These are phyloP conservation scores for Leishmania arabica DNA, from an alignment of 208 protist species.

Conservation along the genomic window DNA sequence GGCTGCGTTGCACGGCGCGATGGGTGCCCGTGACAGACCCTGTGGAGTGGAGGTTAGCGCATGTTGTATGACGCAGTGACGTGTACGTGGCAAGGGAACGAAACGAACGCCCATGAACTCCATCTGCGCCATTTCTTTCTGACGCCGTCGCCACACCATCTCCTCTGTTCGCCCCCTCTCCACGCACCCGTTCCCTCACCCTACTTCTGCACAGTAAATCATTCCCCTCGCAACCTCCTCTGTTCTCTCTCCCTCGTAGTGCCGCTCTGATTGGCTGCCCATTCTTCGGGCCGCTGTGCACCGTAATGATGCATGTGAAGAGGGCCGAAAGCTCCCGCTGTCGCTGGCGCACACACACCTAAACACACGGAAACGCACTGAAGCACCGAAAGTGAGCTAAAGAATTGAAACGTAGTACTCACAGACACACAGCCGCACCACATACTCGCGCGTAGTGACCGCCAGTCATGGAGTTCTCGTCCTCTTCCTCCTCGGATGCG, in stretches of 20 bases:
- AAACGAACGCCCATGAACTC: not conserved
- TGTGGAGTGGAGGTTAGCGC: not conserved
- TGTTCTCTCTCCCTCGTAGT: not conserved
- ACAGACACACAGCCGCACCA: not conserved
- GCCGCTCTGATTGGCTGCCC: not conserved
- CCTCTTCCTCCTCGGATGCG: conserved; percentile 66
- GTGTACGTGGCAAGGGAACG: not conserved
- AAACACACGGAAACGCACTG: not conserved
- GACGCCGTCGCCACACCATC: not conserved
- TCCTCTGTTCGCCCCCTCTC: not conserved
- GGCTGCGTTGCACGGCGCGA: not conserved
- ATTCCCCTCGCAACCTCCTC: not conserved
- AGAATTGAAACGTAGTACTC: not conserved
- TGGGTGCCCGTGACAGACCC: not conserved
- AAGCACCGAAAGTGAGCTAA: not conserved
- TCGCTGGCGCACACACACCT: not conserved
- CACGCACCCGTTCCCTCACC: not conserved
- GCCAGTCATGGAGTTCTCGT: conserved; percentile 49
- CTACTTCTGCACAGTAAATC: too few relatives aligned
- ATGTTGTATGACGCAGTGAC: not conserved
- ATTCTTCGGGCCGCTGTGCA: not conserved
- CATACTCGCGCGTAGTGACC: not conserved
- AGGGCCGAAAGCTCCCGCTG: not conserved
- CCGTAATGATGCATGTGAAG: not conserved
- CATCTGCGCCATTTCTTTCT: not conserved